phyloP scores from a whole-genome alignment of 495 filamentous ascomycete genomes.

The Jackrogersella minutella region DNA sequence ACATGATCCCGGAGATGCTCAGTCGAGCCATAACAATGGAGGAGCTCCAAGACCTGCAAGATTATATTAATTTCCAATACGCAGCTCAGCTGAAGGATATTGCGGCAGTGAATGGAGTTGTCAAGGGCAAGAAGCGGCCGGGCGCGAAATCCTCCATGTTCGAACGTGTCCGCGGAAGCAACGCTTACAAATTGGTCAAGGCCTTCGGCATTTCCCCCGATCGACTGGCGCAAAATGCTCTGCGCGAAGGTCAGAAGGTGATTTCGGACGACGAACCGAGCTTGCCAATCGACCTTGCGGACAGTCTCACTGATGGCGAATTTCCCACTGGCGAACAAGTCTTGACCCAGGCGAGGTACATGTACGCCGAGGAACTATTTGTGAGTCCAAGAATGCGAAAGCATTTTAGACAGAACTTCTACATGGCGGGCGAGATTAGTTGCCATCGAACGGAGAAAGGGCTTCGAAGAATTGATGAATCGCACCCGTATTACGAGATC shows the following conservation, averaged over 20 bases:
- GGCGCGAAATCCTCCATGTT: slow-evolving; percentile 77
- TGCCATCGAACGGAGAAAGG: slow-evolving; percentile 94
- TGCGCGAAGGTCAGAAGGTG: slow-evolving; percentile 76
- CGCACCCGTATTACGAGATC: slow-evolving; percentile 96
- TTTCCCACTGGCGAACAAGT: slow-evolving; percentile 81
- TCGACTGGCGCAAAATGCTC: slow-evolving; percentile 82
- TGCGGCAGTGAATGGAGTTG: slow-evolving; percentile 64
- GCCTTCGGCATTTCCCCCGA: slow-evolving; percentile 92
- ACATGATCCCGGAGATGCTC: slow-evolving; percentile 81
- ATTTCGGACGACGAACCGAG: slow-evolving; percentile 82
- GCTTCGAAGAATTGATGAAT: slow-evolving; percentile 90
- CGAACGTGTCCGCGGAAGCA: slow-evolving; percentile 81
- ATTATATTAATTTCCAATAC: slow-evolving; percentile 97
- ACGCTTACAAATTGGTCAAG: slow-evolving; percentile 81
- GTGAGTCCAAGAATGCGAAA: slow-evolving; percentile 91
- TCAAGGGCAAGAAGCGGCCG: slow-evolving; percentile 70
- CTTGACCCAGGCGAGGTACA: slow-evolving; percentile 76
- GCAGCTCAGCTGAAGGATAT: slow-evolving; percentile 81
- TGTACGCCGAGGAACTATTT: slow-evolving; percentile 91
- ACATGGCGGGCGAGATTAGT: slow-evolving; percentile 80
- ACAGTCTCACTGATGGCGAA: slow-evolving; percentile 71
- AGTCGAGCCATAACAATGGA: slow-evolving; percentile 80
- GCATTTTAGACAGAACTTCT: slow-evolving; percentile 81
- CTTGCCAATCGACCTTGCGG: slow-evolving; percentile 86
- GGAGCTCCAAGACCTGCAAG: slow-evolving; percentile 93